These are phyloP conservation scores for Ehretia macrophylla DNA, from an alignment of 257 asterid genomes.

Conservation along the genomic window DNA sequence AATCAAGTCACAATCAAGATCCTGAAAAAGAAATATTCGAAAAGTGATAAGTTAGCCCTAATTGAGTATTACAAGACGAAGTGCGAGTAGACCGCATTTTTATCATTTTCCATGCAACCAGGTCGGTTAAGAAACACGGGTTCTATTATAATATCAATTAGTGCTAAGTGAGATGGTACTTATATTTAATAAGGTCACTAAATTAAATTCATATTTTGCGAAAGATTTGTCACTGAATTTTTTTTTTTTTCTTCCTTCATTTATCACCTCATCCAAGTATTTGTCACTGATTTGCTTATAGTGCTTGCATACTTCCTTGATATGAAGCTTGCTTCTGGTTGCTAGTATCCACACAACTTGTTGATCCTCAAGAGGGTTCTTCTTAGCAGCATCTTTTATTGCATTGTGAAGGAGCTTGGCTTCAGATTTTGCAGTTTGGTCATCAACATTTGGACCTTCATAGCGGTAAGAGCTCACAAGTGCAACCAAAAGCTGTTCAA, in stretches of 20 bases:
- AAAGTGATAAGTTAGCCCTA: too few relatives aligned
- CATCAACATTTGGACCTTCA: conserved; percentile 60
- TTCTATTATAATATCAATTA: too few relatives aligned
- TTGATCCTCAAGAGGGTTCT: conserved; percentile 33
- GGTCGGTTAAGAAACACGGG: too few relatives aligned
- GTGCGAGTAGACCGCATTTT: too few relatives aligned
- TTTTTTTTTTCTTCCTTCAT: too few relatives aligned
- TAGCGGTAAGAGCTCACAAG: conserved; percentile 70
- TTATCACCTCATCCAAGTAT: conserved; percentile 71
- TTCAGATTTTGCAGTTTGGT: conserved; percentile 61
- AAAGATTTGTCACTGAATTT: too few relatives aligned
- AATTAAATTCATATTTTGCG: too few relatives aligned
- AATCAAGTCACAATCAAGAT: conserved; percentile 4
- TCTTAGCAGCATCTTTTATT: conserved; percentile 24
- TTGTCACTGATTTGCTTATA: conserved; percentile 62
- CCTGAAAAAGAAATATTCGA: conserved; percentile 3
- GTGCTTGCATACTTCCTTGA: conserved; percentile 45
- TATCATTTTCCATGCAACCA: too few relatives aligned
- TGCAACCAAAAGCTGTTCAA: conserved; percentile 64
- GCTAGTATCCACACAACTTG: conserved; percentile 57
- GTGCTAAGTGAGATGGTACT: too few relatives aligned
- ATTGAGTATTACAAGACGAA: not conserved
- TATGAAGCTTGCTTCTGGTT: conserved; percentile 73
- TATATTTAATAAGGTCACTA: too few relatives aligned
- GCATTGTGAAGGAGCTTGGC: conserved; percentile 47